Conservation (phyloP, 805 yeast species). For the Monosporozyma aerobia region DNA sequence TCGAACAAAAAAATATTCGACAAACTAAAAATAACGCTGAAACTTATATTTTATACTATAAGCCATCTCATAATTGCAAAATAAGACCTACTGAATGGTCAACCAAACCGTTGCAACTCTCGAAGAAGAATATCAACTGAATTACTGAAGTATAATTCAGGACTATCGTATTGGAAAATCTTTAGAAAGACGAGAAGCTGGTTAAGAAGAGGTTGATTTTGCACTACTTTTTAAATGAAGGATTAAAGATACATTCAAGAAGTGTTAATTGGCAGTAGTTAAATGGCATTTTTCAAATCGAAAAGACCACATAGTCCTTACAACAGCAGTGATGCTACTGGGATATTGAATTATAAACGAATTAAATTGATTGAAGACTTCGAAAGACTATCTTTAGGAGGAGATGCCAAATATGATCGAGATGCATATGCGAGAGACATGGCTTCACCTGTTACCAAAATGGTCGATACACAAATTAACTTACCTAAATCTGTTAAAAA, state of each 20-base stretch:
- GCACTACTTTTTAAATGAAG: background rate
- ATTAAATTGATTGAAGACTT: constrained; percentile 27
- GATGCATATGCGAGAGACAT: background rate
- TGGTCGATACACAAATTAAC: constrained; percentile 5
- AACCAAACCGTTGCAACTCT: background rate
- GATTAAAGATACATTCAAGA: background rate
- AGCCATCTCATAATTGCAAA: background rate
- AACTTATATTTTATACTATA: background rate
- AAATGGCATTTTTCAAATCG: constrained; percentile 12
- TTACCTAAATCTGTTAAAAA: constrained; percentile 5
- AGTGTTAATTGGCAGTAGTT: background rate
- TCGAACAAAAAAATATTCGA: background rate
- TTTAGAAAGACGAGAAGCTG: background rate
- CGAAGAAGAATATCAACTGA: background rate
- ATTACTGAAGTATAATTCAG: background rate
- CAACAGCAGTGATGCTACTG: constrained; percentile 11
- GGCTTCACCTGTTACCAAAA: constrained; percentile 1
- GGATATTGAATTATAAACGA: constrained; percentile 27
- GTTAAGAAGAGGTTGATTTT: background rate
- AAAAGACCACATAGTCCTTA: constrained; percentile 18
- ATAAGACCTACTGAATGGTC: background rate
- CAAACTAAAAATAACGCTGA: background rate
- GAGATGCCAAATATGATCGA: background rate
- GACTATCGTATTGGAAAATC: background rate
- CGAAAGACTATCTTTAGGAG: constrained; percentile 20